A percentile compares a stretch with the other conserved stretches of the same genome.
These are phyloP conservation scores for Russula foetens DNA, from an alignment of 768 basidiomycete genomes.

Conservation along the genomic window DNA sequence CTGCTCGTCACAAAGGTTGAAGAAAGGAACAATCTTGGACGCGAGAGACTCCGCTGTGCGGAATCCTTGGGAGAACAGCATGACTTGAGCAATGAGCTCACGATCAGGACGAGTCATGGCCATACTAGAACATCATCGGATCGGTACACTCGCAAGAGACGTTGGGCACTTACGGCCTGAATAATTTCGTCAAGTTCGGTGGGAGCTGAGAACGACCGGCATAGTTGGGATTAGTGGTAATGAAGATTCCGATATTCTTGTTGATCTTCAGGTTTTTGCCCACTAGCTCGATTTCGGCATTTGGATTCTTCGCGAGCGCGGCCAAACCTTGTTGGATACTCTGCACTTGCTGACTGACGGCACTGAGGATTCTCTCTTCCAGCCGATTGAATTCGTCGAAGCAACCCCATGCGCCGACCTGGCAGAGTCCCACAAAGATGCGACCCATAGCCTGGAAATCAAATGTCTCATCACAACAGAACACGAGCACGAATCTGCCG, in stretches of 20 bases:
- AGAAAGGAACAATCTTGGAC: constrained; percentile 97
- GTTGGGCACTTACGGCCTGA: constrained; percentile 64
- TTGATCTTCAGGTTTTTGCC: constrained; percentile 92
- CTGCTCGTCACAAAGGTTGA: constrained; percentile 97
- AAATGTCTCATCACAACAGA: constrained; percentile 99
- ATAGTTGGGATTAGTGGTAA: constrained; percentile 98
- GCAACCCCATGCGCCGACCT: constrained; percentile 99
- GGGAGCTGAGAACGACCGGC: constrained; percentile 91
- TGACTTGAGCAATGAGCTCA: constrained; percentile 98
- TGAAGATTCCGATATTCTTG: constrained; percentile 97
- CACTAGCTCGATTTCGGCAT: constrained; percentile 89
- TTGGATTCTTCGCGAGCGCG: constrained; percentile 73
- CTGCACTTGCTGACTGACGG: constrained; percentile 98
- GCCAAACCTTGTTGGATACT: constrained; percentile 94
- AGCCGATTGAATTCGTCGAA: constrained; percentile 98
- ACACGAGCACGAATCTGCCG: constrained; percentile 98
- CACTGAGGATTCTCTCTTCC: constrained; percentile 95
- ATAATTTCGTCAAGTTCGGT: constrained; percentile 84
- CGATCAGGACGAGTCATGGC: constrained; percentile 98
- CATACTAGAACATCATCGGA: constrained; percentile 49
- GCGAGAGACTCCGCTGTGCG: constrained; percentile 96
- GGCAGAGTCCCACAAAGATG: constrained; percentile 96
- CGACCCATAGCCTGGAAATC: constrained; percentile 99
- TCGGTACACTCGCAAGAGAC: neutral
- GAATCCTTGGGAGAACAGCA: constrained; percentile 99